Evolutionary conservation across 306 rosid species (phyloP), one percentile per base, ranked within the genome.

Genomic region (Gleditsia sinensis): DNA sequence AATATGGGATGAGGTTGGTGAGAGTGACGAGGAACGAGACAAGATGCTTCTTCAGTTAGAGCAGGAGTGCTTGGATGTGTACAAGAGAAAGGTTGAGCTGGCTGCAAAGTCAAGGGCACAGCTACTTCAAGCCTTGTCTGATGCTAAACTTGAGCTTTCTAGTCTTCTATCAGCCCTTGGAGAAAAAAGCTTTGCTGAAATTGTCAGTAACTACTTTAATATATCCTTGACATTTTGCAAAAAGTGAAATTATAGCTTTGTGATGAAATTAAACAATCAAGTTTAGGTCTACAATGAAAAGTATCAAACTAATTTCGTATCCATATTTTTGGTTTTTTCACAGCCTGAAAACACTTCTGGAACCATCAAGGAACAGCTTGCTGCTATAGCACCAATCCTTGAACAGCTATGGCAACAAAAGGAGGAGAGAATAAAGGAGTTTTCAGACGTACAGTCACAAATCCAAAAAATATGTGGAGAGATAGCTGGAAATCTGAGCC

Each of bases 1-100:
- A 88, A 95, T 95, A 79, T 95, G 99, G 99, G 92, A 95, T 46
- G 99, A 95, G 82, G 99, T 95, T 51, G 99, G 99, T 36, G 99
- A 92, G 86, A 92, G 85, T 43, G 98, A 95, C 13, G 97, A 92
- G 75, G 86, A 92, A 62, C 89, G 99, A 53, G 99, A 95, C 77
- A 89, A 85, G 83, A 90, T 95, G 99, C 96, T 95, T 67, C 99
- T 92, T 86, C 99, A 95, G 85, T 77, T 95, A 79, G 98, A 95
- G 81, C 99, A 90, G 74, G 99, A 95, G 49, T 92, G 99, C 67
- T 84, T 92, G 87, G 97, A 95, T 76, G 99, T 95, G 21, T 95
- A 92, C 84, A 88, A 83, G 89, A 88, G 98, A 85, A 95, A 90
- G 91, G 99, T 95, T 36, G 96, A 90, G 85, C 97, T 76, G 82